Evolutionary conservation across 2,329 filamentous ascomycete genomes (phyloP), one percentile per base, ranked within the genome.

Genomic region (Fusarium xyrophilum): DNA sequence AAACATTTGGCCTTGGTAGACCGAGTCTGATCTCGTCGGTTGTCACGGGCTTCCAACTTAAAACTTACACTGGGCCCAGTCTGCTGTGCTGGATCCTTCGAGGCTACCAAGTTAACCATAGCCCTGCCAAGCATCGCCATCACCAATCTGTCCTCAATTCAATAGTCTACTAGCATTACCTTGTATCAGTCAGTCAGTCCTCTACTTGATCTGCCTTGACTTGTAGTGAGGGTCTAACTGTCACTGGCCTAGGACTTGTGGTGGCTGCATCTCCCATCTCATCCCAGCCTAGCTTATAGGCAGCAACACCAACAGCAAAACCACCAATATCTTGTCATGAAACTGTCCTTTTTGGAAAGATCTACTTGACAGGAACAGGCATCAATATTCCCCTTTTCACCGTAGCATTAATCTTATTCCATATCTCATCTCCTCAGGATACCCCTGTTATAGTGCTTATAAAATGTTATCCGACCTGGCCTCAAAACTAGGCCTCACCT

Each of bases 391-490:
- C 25, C 25, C 12, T 15, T 30, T 10, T 21, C 10, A 17, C 1
- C 12, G 7, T 30, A 46, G 19, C 10, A 30, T 21, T 15, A 2
- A 4, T 21, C 8, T 30, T 17, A 8, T 28, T 28, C 7, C 14
- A 21, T 28, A 32, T 14, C 17, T 40, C 12, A 28, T 21, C 9
- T 10, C 46, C 19, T 35, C 32, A n/a, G 11, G 19, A 25, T n/a
- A 32, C n/a, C 30, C 17, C 28, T 19, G 30, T 40, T 30, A 6
- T 3, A 23, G 21, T 12, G 53, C 44, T 60, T 42, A 63, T 28
- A 30, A 63, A 35, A 74, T 74, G 72, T 38, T 73, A 11, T 72
- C 72, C 39, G 68, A 51, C 43, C 59, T 74, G 51, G 60, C 67
- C 40, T 64, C 70, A 44, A 74, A 73, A 53, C 51, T 74, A 7